These are phyloP conservation scores for Glycine latifolia DNA, from an alignment of 306 rosid genomes.

Conservation along the genomic window DNA sequence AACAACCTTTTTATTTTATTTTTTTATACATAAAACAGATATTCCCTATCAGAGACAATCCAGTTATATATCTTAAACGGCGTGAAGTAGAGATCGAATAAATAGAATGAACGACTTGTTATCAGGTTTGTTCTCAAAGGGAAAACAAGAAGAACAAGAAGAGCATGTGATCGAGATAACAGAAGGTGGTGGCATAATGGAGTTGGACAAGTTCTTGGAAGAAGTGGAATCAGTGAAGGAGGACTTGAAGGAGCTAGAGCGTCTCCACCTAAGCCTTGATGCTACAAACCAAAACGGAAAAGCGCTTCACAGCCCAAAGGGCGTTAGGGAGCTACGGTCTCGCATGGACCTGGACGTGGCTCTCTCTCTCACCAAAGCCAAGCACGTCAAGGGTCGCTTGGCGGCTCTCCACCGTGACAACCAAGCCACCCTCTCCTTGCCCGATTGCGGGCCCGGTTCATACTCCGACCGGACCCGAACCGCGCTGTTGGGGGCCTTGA, in stretches of 20 bases:
- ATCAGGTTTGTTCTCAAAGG: background rate
- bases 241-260: conserved; percentile 78
- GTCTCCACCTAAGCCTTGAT: conserved; percentile 55
- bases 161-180: conserved; percentile 70
- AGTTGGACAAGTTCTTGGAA: conserved; percentile 69
- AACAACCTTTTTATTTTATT: background rate
- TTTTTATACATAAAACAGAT: background rate
- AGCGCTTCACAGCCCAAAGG: conserved; percentile 73
- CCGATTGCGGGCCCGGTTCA: conserved; percentile 80
- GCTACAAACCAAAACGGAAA: conserved; percentile 71
- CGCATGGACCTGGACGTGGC: conserved; percentile 86
- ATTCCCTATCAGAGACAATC: background rate
- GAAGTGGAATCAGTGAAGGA: conserved; percentile 80
- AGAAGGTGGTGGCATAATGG: background rate
- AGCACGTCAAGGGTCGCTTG: conserved; percentile 67
- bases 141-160: background rate
- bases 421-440: conserved; percentile 62
- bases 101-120: conserved; percentile 65
- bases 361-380: conserved; percentile 79
- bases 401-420: conserved; percentile 85
- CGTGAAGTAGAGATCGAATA: too few species aligned
- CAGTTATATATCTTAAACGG: too few species aligned
- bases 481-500: conserved; percentile 73
- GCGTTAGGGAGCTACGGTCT: conserved; percentile 81
- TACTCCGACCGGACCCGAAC: conserved; percentile 81